phyloP scores from a whole-genome alignment of 345 rosid species.

The Hypericum androsaemum region DNA sequence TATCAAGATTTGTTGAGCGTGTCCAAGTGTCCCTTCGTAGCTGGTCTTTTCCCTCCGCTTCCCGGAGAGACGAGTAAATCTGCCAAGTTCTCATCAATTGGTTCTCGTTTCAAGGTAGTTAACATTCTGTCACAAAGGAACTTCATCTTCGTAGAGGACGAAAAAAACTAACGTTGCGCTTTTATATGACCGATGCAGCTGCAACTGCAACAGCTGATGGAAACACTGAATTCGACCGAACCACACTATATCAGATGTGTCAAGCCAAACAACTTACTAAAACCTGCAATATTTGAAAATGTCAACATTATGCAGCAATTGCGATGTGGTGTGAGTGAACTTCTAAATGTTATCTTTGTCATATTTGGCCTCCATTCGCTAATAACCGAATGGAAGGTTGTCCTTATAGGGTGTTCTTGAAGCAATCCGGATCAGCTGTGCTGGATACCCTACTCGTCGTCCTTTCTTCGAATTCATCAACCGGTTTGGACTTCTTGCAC shows the following conservation, averaged over 20 bases:
- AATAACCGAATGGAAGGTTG: not conserved
- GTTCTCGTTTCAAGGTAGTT: slow-evolving; percentile 61
- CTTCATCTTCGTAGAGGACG: slow-evolving; percentile 8
- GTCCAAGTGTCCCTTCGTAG: slow-evolving; percentile 55
- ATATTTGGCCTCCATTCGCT: not conserved
- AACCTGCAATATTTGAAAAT: slow-evolving; percentile 51
- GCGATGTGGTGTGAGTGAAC: slow-evolving; percentile 51
- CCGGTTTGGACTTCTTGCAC: slow-evolving; percentile 68
- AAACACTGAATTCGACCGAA: slow-evolving; percentile 52
- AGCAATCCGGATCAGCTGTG: slow-evolving; percentile 79
- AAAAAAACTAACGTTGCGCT: slow-evolving; percentile 12
- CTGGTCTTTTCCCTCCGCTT: slow-evolving; percentile 56
- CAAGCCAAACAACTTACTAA: slow-evolving; percentile 51
- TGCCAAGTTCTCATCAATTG: slow-evolving; percentile 73
- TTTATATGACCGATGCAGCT: slow-evolving; percentile 33
- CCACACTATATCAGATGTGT: slow-evolving; percentile 65
- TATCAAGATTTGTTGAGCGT: slow-evolving; percentile 63
- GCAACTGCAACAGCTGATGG: slow-evolving; percentile 59
- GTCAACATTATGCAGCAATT: slow-evolving; percentile 45
- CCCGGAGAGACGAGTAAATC: slow-evolving; percentile 67
- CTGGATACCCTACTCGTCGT: slow-evolving; percentile 76
- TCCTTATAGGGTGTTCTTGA: slow-evolving; percentile 42
- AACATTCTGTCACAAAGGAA: slow-evolving; percentile 1
- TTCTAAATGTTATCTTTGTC: slow-evolving; percentile 4
- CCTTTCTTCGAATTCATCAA: slow-evolving; percentile 68